Percentiles rank a stretch among this genome's conserved stretches.
phyloP scores from a whole-genome alignment of 2,329 filamentous ascomycete genomes.

The Juglanconis oblonga region DNA sequence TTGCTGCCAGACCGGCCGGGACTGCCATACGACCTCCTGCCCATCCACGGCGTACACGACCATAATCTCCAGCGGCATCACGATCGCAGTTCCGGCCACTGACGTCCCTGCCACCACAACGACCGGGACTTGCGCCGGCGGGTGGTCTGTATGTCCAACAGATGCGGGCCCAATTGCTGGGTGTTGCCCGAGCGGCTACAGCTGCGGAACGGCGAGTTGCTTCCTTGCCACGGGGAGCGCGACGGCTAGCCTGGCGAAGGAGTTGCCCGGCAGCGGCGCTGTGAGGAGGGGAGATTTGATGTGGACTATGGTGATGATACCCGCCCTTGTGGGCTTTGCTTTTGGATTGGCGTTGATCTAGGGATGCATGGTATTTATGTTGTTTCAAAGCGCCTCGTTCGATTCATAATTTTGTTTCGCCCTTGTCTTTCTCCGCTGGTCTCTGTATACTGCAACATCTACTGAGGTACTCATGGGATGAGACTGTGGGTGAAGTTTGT shows the following conservation, averaged over 20 bases:
- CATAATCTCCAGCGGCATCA: constrained; percentile 65
- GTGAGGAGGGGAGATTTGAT: background rate
- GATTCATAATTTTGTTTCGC: too few species aligned
- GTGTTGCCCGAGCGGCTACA: constrained; percentile 79
- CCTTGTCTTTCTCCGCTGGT: too few species aligned
- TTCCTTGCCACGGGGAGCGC: constrained; percentile 51
- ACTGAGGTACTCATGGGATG: too few species aligned
- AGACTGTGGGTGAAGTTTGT: too few species aligned
- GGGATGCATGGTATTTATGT: background rate
- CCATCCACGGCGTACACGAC: constrained; percentile 59
- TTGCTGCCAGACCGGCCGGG: constrained; percentile 83
- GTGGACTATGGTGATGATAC: constrained; percentile 8
- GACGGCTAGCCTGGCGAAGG: constrained; percentile 57
- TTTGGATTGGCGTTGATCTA: constrained; percentile 10
- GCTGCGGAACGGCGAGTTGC: constrained; percentile 71
- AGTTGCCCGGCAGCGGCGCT: constrained; percentile 33
- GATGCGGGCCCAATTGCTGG: constrained; percentile 63
- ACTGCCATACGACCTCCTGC: constrained; percentile 81
- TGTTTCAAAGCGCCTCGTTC: background rate
- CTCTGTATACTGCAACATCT: too few species aligned
- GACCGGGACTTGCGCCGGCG: constrained; percentile 62
- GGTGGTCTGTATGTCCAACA: constrained; percentile 72
- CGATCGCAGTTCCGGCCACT: constrained; percentile 63
- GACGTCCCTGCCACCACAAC: constrained; percentile 41
- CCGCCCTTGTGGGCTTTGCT: constrained; percentile 10